These are phyloP conservation scores for Harringtonia aguacate DNA, from an alignment of 2,329 filamentous ascomycete genomes.

Conservation along the genomic window DNA sequence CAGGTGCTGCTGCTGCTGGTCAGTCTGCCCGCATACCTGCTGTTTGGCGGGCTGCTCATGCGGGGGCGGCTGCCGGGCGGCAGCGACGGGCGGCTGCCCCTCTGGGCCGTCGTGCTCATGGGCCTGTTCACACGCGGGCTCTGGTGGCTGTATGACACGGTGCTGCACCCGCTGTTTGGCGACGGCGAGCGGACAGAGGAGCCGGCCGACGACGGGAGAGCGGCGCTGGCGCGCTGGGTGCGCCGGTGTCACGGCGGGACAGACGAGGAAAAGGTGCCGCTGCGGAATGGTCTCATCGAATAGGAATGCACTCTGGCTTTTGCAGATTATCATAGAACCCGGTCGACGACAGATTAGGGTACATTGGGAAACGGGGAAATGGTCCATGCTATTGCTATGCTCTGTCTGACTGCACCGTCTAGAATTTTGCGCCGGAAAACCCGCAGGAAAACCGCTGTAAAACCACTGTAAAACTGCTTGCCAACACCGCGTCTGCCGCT, in stretches of 20 bases:
- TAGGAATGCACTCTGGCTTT: too few species aligned
- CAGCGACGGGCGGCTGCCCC: constrained; percentile 42
- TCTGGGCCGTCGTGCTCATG: constrained; percentile 49
- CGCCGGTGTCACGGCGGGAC: neutral
- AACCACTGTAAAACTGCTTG: too few species aligned
- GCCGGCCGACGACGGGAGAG: constrained; percentile 11
- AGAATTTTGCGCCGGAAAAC: too few species aligned
- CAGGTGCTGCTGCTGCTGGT: constrained; percentile 47
- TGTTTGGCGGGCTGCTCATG: constrained; percentile 29
- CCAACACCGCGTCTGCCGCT: too few species aligned
- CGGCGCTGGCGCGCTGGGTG: too few species aligned
- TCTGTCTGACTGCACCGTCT: too few species aligned
- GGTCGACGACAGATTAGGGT: too few species aligned
- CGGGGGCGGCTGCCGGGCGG: neutral
- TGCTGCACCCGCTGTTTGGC: constrained; percentile 57
- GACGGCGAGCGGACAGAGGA: constrained; percentile 64
- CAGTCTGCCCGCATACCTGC: constrained; percentile 47
- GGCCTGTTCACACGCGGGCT: constrained; percentile 38
- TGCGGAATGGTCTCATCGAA: neutral
- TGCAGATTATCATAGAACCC: too few species aligned
- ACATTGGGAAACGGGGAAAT: too few species aligned
- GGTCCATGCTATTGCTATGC: too few species aligned
- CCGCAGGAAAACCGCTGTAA: too few species aligned
- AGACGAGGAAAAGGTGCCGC: constrained; percentile 9
- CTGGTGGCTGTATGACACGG: constrained; percentile 34